These are phyloP conservation scores for Candida suzukii DNA, from an alignment of 805 yeast species.

Conservation along the genomic window DNA sequence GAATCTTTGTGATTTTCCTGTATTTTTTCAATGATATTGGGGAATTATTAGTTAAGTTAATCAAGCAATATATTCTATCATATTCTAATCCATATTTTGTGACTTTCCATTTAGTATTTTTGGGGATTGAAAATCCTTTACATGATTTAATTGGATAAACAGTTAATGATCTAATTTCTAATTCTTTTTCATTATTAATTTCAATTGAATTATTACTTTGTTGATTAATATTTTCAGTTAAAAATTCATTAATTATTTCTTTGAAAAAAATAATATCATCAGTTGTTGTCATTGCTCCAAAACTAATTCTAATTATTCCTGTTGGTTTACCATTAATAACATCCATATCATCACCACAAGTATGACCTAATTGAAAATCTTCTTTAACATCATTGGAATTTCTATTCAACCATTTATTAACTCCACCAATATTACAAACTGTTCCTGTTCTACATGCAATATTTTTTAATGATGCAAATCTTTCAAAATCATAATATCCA, in stretches of 20 bases:
- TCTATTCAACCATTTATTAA: slow-evolving; percentile 19
- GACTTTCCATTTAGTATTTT: slow-evolving; percentile 21
- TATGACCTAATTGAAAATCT: slow-evolving; percentile 29
- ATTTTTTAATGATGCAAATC: slow-evolving; percentile 19
- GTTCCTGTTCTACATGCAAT: slow-evolving; percentile 35
- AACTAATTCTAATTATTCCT: slow-evolving; percentile 33
- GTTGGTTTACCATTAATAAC: slow-evolving; percentile 29
- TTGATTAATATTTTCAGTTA: neutral
- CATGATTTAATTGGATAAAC: slow-evolving; percentile 40
- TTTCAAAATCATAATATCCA: slow-evolving; percentile 34
- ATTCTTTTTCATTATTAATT: neutral
- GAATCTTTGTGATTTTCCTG: slow-evolving; percentile 27
- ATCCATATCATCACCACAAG: slow-evolving; percentile 36
- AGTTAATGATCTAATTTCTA: slow-evolving; percentile 15
- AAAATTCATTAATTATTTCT: slow-evolving; percentile 18
- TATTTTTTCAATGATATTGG: slow-evolving; percentile 28
- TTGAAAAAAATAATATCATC: slow-evolving; percentile 27
- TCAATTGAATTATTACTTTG: neutral
- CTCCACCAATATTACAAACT: slow-evolving; percentile 36
- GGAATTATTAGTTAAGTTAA: slow-evolving; percentile 16
- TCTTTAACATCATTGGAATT: slow-evolving; percentile 20
- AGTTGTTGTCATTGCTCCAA: slow-evolving; percentile 31
- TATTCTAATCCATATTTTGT: slow-evolving; percentile 26
- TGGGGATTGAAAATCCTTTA: slow-evolving; percentile 23
- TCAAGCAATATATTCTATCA: slow-evolving; percentile 34